Evolutionary conservation across 345 rosid species (phyloP).

Genomic region (Rhodamnia argentea): DNA sequence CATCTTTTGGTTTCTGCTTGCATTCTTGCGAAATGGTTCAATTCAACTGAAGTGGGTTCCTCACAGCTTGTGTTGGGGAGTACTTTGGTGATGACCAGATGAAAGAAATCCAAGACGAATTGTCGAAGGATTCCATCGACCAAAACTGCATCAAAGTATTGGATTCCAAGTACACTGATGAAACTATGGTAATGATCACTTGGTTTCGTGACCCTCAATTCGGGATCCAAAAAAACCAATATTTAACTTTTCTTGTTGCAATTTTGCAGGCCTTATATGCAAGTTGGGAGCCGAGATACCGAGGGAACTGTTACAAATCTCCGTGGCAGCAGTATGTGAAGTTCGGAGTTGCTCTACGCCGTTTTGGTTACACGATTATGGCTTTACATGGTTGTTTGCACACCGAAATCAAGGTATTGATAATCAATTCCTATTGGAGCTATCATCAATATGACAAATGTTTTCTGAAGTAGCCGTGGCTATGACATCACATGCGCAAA

Average conservation of each 20-base stretch:
- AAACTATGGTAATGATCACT: slow-evolving; percentile 36
- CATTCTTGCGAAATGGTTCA: neutral
- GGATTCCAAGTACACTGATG: slow-evolving; percentile 64
- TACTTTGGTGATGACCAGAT: slow-evolving; percentile 30
- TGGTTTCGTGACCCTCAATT: neutral
- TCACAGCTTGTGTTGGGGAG: slow-evolving; percentile 55
- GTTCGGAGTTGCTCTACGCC: slow-evolving; percentile 72
- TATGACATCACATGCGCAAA: neutral
- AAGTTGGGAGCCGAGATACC: slow-evolving; percentile 79
- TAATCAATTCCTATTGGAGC: neutral
- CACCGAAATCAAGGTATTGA: slow-evolving; percentile 66
- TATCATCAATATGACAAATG: neutral
- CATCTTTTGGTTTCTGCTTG: neutral
- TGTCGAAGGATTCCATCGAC: slow-evolving; percentile 41
- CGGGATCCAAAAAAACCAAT: neutral
- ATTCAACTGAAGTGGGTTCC: neutral
- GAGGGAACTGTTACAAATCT: slow-evolving; percentile 31
- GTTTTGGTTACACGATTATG: slow-evolving; percentile 54
- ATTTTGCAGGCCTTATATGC: slow-evolving; percentile 48
- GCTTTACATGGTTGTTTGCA: slow-evolving; percentile 49
- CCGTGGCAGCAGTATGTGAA: slow-evolving; percentile 72
- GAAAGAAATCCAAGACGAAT: slow-evolving; percentile 6
- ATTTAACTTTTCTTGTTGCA: neutral
- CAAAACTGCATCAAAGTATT: slow-evolving; percentile 53
- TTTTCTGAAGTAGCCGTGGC: neutral